A percentile compares a stretch with the other conserved stretches of the same genome.
phyloP scores from a whole-genome alignment of 83 land plant genomes.

The Diphasiastrum complanatum region DNA sequence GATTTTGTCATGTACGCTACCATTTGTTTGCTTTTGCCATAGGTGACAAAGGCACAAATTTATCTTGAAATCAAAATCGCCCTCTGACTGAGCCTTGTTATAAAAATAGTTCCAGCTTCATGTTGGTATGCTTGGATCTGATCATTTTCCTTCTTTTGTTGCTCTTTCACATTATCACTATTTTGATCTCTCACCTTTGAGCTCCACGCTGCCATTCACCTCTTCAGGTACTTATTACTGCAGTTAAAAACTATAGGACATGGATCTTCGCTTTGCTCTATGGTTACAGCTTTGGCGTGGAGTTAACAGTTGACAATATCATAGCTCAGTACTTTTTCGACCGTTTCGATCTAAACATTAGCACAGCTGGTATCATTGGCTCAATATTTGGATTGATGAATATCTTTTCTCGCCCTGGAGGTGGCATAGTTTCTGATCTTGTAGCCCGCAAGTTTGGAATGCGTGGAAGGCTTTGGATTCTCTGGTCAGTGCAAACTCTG shows the following conservation, averaged over 20 bases:
- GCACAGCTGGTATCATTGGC: slow-evolving; percentile 8
- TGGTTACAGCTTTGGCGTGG: slow-evolving; percentile 15
- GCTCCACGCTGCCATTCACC: background rate
- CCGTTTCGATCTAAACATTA: background rate
- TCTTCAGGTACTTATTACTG: background rate
- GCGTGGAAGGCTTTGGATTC: slow-evolving; percentile 7
- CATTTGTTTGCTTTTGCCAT: too few species aligned
- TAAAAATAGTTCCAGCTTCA: too few species aligned
- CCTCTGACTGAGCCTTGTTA: too few species aligned
- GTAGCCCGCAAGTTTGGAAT: background rate
- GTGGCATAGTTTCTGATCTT: slow-evolving; percentile 7
- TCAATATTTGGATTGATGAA: slow-evolving; percentile 5
- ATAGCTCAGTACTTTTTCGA: slow-evolving; percentile 12
- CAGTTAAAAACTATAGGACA: slow-evolving; percentile 11
- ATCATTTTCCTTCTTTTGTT: too few species aligned
- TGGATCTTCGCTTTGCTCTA: slow-evolving; percentile 8
- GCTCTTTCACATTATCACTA: background rate
- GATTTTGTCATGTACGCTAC: too few species aligned
- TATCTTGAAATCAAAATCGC: background rate
- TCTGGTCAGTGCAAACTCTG: background rate
- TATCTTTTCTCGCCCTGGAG: background rate
- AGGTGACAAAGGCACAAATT: background rate
- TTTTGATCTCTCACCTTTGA: background rate
- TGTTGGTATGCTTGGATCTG: too few species aligned
- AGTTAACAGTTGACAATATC: slow-evolving; percentile 7